Base-by-base conservation (phyloP, 495 filamentous ascomycete genomes). In the Hypoxylon lienhwacheense region DNA sequence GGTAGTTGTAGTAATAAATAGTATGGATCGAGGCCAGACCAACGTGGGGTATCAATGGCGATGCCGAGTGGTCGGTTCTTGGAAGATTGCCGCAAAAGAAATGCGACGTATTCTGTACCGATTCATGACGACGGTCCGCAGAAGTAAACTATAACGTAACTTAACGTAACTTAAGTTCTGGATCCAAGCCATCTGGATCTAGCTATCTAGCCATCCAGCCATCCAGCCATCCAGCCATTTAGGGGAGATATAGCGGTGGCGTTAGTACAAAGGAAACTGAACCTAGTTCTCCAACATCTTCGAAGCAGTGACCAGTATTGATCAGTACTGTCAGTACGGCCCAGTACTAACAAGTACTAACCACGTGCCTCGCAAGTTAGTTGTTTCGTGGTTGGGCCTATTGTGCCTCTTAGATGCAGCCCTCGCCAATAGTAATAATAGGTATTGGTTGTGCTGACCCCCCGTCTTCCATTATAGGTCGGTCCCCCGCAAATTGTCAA, bases 121-220 rank as follows among this genome's bases (percentile, higher is more conserved):
- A 55, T 55, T 62, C 47, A 48, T 40, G 50, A 58, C 19, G 36
- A 53, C 28, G 42, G 32, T 8, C 16, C 34, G 22, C 29, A 24
- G 16, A 4, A 24, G 47, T 51, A 48, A 53, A 49, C 19, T 34
- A 62, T 57, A 62, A 62, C 53, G 59, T 62, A 63, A 53, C 44
- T 37, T 16, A 21, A 16, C 12, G 40, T 48, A n/a, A n/a, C n/a
- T n/a, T n/a, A n/a, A n/a, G n/a, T n/a, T n/a, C n/a, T n/a, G n/a
- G n/a, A n/a, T n/a, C n/a, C n/a, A n/a, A n/a, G n/a, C n/a, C n/a
- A n/a, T n/a, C n/a, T n/a, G n/a, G n/a, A n/a, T n/a, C n/a, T n/a
- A n/a, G n/a, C n/a, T n/a, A n/a, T n/a, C n/a, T n/a, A n/a, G n/a
- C n/a, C n/a, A n/a, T n/a, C n/a, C n/a, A n/a, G n/a, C n/a, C n/a